These are phyloP conservation scores for Trichoderma brevicompactum DNA, from an alignment of 2,329 filamentous ascomycete species.

Conservation along the genomic window DNA sequence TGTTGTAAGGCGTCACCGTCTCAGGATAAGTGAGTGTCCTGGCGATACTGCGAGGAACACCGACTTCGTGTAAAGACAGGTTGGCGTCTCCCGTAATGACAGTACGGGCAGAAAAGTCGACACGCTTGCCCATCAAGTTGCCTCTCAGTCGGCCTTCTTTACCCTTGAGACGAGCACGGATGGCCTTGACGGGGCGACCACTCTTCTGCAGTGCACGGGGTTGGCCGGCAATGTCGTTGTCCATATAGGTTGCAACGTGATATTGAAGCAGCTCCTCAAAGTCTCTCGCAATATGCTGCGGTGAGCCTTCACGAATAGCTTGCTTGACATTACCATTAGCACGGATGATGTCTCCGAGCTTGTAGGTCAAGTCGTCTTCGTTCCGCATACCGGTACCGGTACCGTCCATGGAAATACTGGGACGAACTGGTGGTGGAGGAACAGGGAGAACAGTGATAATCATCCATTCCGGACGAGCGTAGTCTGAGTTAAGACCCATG, in stretches of 20 bases:
- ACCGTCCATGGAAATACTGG: constrained; percentile 96
- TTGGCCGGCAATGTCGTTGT: constrained; percentile 96
- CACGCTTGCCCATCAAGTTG: constrained; percentile 99
- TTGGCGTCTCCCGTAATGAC: constrained; percentile 99
- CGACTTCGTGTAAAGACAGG: constrained; percentile 93
- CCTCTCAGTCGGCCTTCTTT: constrained; percentile 98
- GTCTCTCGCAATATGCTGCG: constrained; percentile 86
- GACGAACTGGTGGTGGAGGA: constrained; percentile 91
- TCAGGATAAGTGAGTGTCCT: constrained; percentile 94
- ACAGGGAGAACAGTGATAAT: constrained; percentile 93
- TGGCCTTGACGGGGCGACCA: constrained; percentile 93
- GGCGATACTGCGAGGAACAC: constrained; percentile 92
- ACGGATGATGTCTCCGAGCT: constrained; percentile 96
- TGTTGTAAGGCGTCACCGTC: constrained; percentile 97
- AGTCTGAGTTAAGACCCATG: constrained; percentile 92
- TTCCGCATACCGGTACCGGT: constrained; percentile 90
- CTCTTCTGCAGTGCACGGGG: constrained; percentile 96
- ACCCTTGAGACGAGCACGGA: constrained; percentile 95
- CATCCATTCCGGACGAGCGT: constrained; percentile 98
- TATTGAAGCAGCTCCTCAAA: constrained; percentile 94
- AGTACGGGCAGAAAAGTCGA: constrained; percentile 98
- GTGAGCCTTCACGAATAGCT: constrained; percentile 88
- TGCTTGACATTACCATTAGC: constrained; percentile 94
- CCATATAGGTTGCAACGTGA: constrained; percentile 99
- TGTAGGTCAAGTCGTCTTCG: constrained; percentile 99